Percentiles rank a stretch among this genome's conserved stretches.
These are phyloP conservation scores for Globisporangium perplexum DNA, from an alignment of 352 stramenopile species.

Conservation along the genomic window DNA sequence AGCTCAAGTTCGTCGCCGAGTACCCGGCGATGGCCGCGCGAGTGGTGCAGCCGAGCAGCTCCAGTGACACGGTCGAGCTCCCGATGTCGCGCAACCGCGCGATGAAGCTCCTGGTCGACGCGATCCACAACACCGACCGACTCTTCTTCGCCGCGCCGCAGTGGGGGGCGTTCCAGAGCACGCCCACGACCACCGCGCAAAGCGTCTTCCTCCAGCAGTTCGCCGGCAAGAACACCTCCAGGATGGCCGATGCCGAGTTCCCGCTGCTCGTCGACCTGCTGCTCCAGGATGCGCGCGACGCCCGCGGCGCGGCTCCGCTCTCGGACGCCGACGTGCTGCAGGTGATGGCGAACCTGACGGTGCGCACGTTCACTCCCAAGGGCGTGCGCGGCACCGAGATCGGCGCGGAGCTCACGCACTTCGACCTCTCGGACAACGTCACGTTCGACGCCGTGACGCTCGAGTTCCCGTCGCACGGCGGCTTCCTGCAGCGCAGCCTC, in stretches of 20 bases:
- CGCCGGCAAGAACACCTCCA: not conserved
- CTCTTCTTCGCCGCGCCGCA: not conserved
- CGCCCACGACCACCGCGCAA: not conserved
- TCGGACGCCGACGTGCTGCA: not conserved
- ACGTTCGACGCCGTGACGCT: slow-evolving; percentile 6
- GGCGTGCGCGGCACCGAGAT: not conserved
- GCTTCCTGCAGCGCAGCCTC: slow-evolving; percentile 1
- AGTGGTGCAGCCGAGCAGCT: too few relatives aligned
- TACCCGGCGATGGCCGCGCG: not conserved
- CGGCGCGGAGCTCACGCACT: slow-evolving; percentile 4
- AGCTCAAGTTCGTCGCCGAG: not conserved
- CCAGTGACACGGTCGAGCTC: not conserved
- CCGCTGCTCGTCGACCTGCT: slow-evolving; percentile 1
- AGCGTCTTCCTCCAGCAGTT: not conserved
- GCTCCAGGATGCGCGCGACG: not conserved
- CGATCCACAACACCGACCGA: not conserved
- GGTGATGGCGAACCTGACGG: slow-evolving; percentile 1
- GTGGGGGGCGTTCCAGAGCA: not conserved
- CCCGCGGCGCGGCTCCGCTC: not conserved
- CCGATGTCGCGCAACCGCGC: slow-evolving; percentile 1
- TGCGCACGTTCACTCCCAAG: not conserved
- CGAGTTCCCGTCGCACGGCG: slow-evolving; percentile 2
- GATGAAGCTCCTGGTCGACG: not conserved
- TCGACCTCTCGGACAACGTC: not conserved
- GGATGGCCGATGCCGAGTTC: not conserved